Evolutionary conservation across 352 stramenopile species (phyloP).

Genomic region (Hyaloperonospora brassicae): DNA sequence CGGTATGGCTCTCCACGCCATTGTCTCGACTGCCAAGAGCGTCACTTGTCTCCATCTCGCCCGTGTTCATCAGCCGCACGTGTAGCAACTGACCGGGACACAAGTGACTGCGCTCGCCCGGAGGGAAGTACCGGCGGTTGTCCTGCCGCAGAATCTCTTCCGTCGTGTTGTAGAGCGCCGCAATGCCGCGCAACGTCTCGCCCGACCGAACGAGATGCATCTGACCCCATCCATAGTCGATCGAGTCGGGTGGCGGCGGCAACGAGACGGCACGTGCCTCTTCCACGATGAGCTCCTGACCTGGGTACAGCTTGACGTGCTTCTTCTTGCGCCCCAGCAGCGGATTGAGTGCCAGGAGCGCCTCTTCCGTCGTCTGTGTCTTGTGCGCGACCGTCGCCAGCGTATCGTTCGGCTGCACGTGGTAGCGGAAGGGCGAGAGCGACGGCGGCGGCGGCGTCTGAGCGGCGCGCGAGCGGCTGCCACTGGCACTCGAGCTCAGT

Average conservation of each 20-base stretch:
- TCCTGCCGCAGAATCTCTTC: slow-evolving; percentile 71
- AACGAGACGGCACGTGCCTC: slow-evolving; percentile 58
- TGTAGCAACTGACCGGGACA: slow-evolving; percentile 68
- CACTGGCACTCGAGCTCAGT: slow-evolving; percentile 25
- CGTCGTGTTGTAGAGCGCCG: slow-evolving; percentile 71
- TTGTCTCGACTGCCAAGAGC: slow-evolving; percentile 5
- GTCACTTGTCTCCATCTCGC: slow-evolving; percentile 44
- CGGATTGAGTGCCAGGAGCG: slow-evolving; percentile 60
- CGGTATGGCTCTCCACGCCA: slow-evolving; percentile 10
- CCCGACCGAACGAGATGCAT: slow-evolving; percentile 72
- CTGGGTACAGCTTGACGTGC: slow-evolving; percentile 53
- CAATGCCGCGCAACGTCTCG: slow-evolving; percentile 64
- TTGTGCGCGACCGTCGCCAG: slow-evolving; percentile 56
- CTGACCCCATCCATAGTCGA: slow-evolving; percentile 78
- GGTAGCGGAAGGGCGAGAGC: slow-evolving; percentile 63
- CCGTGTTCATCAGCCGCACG: slow-evolving; percentile 71
- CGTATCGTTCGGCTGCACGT: slow-evolving; percentile 54
- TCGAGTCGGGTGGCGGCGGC: slow-evolving; percentile 63
- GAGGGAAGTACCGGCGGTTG: slow-evolving; percentile 75
- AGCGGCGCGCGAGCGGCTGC: slow-evolving; percentile 21
- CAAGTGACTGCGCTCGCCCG: slow-evolving; percentile 58
- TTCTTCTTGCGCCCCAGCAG: slow-evolving; percentile 40
- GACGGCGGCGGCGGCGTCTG: slow-evolving; percentile 20
- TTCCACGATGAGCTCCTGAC: slow-evolving; percentile 72
- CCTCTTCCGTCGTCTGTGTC: slow-evolving; percentile 48